These are phyloP conservation scores for Ensete glaucum DNA, from an alignment of 176 grass and related monocot species.

Conservation along the genomic window DNA sequence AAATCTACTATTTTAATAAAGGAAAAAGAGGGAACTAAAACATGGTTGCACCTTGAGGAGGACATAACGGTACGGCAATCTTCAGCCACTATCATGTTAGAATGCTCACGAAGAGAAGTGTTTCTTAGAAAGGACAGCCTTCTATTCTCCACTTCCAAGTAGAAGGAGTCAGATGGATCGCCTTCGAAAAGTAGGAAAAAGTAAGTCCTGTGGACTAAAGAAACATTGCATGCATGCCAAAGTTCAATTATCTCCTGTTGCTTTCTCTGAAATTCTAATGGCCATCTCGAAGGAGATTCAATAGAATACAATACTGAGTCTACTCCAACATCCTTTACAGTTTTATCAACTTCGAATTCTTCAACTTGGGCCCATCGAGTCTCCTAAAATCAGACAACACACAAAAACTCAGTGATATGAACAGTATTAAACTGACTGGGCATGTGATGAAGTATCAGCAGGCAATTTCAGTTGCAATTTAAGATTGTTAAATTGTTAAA, in stretches of 20 bases:
- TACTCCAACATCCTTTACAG: constrained; percentile 25
- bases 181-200: constrained; percentile 88
- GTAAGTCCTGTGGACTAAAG: constrained; percentile 75
- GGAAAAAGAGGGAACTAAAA: background rate
- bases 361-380: constrained; percentile 20
- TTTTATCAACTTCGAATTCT: constrained; percentile 15
- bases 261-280: constrained; percentile 52
- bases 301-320: constrained; percentile 9
- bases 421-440: background rate
- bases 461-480: too few species aligned
- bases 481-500: too few species aligned
- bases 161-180: constrained; percentile 59
- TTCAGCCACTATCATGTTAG: background rate
- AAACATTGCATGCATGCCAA: constrained; percentile 81
- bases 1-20: background rate
- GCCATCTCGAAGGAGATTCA: constrained; percentile 38
- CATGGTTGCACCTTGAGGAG: constrained; percentile 40
- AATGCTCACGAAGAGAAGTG: constrained; percentile 18
- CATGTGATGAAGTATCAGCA: too few species aligned
- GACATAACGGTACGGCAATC: constrained; percentile 15
- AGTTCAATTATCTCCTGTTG: constrained; percentile 68
- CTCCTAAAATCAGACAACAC: background rate
- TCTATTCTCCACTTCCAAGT: constrained; percentile 88
- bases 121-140: constrained; percentile 65
- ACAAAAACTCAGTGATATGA: background rate